Conservation (phyloP, 192 early-diverging fungal genomes). For the Phycomyces nitens region DNA sequence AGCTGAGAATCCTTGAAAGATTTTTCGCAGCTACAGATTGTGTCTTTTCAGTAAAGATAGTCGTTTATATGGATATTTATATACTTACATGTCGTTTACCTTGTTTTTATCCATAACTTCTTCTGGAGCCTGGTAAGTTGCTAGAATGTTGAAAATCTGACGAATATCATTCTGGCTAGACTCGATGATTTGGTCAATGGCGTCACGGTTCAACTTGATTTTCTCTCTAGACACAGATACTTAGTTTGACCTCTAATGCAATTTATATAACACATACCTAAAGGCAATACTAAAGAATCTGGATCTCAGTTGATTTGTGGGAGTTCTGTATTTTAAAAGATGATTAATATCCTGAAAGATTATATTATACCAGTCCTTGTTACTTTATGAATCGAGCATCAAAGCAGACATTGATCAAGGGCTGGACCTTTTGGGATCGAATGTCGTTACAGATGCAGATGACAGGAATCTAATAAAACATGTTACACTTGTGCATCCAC, state of each 20-base stretch:
- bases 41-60: background rate
- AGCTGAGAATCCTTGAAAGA: constrained; percentile 29
- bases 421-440: constrained; percentile 77
- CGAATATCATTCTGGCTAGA: constrained; percentile 88
- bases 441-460: constrained; percentile 99
- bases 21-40: constrained; percentile 16
- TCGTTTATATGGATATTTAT: background rate
- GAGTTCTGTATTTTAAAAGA: constrained; percentile 5
- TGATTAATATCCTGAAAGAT: too few relatives aligned
- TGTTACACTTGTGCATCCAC: background rate
- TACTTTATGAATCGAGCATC: constrained; percentile 76
- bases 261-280: constrained; percentile 41
- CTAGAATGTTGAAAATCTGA: constrained; percentile 91
- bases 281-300: constrained; percentile 74
- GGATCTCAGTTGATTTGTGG: constrained; percentile 58
- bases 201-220: constrained; percentile 70
- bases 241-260: background rate
- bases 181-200: constrained; percentile 73
- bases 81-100: constrained; percentile 64
- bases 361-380: too few relatives aligned
- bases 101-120: constrained; percentile 74
- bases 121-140: constrained; percentile 75
- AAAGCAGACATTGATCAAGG: constrained; percentile 78
- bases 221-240: constrained; percentile 55
- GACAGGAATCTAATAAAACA: constrained; percentile 70